Conservation (phyloP, 2,329 filamentous ascomycete species). For the Fusarium musae region DNA sequence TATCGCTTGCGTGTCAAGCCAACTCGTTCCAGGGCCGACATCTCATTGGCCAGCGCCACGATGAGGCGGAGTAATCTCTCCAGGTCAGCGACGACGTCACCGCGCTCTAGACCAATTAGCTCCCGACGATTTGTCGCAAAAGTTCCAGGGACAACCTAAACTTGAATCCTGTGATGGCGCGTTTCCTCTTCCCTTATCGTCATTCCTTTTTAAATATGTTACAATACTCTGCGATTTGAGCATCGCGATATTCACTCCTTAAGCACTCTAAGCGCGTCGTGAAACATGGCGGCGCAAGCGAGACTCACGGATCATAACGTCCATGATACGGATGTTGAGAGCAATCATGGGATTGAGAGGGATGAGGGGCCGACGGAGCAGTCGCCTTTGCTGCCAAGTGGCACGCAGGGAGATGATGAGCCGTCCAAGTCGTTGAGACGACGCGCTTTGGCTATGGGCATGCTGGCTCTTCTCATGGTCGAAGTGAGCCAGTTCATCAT, state of each 20-base stretch:
- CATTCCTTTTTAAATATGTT: constrained; percentile 10
- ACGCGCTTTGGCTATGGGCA: constrained; percentile 48
- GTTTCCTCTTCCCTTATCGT: not conserved
- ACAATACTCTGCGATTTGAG: not conserved
- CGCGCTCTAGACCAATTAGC: constrained; percentile 8
- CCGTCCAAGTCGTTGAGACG: constrained; percentile 44
- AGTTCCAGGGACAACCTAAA: constrained; percentile 27
- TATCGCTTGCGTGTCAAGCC: constrained; percentile 21
- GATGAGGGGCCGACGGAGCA: constrained; percentile 23
- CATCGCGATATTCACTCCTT: not conserved
- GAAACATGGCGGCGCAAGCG: constrained; percentile 4
- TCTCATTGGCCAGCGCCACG: not conserved
- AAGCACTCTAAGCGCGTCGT: not conserved
- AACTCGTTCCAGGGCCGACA: not conserved
- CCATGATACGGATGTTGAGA: constrained; percentile 21
- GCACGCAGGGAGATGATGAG: constrained; percentile 21
- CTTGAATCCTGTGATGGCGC: constrained; percentile 4
- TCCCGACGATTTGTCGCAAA: constrained; percentile 13
- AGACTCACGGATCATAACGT: not conserved
- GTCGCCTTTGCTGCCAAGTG: constrained; percentile 36
- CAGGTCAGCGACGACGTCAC: constrained; percentile 23
- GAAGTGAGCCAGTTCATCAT: constrained; percentile 54
- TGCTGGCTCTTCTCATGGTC: constrained; percentile 56
- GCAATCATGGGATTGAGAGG: constrained; percentile 4
- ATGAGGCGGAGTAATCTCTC: constrained; percentile 20